Conservation (phyloP, 2,329 filamentous ascomycete species). For the Scytalidium lignicola region DNA sequence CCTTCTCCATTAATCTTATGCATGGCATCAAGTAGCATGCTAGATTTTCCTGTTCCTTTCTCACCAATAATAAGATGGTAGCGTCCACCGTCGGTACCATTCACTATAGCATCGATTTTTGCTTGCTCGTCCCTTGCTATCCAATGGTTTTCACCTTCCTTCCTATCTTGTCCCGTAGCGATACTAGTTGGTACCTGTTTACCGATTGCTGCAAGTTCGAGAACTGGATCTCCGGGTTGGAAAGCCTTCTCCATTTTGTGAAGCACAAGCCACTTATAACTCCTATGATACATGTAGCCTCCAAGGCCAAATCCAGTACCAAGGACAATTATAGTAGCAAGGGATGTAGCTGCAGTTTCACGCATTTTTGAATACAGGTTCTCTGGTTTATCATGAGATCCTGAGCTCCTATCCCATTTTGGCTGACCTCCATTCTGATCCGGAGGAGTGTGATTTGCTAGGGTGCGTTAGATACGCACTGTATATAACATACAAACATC, state of each 20-base stretch:
- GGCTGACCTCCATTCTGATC: background rate
- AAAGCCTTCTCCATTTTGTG: slow-evolving; percentile 92
- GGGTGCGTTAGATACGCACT: background rate
- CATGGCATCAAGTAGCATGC: slow-evolving; percentile 96
- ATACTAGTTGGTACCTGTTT: slow-evolving; percentile 46
- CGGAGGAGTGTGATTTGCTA: background rate
- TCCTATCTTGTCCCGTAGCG: slow-evolving; percentile 28
- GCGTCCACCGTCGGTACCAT: slow-evolving; percentile 67
- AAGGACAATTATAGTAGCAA: slow-evolving; percentile 68
- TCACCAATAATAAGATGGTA: slow-evolving; percentile 92
- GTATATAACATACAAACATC: no score
- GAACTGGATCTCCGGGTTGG: slow-evolving; percentile 82
- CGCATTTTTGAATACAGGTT: slow-evolving; percentile 52
- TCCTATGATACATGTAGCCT: slow-evolving; percentile 72
- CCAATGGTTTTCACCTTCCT: slow-evolving; percentile 56
- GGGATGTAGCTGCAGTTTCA: slow-evolving; percentile 69
- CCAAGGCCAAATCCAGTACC: slow-evolving; percentile 60
- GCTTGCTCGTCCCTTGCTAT: slow-evolving; percentile 77
- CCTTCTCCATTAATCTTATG: slow-evolving; percentile 83
- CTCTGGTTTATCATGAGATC: slow-evolving; percentile 12
- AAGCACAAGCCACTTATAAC: slow-evolving; percentile 88
- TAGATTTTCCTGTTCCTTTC: slow-evolving; percentile 94
- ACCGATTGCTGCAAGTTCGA: slow-evolving; percentile 68
- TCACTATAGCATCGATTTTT: slow-evolving; percentile 76
- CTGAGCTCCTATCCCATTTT: background rate